These are phyloP conservation scores for Agrostemma githago DNA, from an alignment of 148 eudicot species.

Conservation along the genomic window DNA sequence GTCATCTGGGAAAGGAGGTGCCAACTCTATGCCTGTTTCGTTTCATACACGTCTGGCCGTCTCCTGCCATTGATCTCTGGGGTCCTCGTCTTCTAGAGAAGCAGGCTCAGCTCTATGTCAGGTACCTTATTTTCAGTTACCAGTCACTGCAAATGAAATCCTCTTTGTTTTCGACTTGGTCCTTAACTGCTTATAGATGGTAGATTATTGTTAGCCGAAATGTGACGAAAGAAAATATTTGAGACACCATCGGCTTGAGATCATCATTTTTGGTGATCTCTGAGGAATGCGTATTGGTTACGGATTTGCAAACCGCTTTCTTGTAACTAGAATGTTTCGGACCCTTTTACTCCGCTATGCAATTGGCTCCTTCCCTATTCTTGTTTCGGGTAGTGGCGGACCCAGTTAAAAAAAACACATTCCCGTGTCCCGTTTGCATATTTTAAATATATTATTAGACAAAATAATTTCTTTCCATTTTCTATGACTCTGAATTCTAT, in stretches of 20 bases:
- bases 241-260: conserved; percentile 4
- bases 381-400: not conserved
- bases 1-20: conserved; percentile 13
- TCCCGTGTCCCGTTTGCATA: not conserved
- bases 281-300: not conserved
- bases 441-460: too few relatives aligned
- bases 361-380: not conserved
- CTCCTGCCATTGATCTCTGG: conserved; percentile 12
- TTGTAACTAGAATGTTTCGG: not conserved
- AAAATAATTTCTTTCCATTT: too few relatives aligned
- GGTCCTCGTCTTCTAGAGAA: conserved; percentile 7
- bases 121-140: conserved; percentile 28
- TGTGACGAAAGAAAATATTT: conserved; percentile 13
- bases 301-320: not conserved
- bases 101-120: conserved; percentile 19
- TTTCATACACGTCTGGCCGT: not conserved
- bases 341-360: conserved; percentile 2
- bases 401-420: too few relatives aligned
- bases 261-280: not conserved
- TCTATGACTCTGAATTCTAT: not conserved
- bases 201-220: conserved; percentile 10
- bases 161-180: conserved; percentile 4
- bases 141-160: conserved; percentile 9
- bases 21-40: conserved; percentile 3
- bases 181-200: not conserved